Evolutionary conservation across 73 alveolate species (phyloP).

Genomic region (Blepharisma japonicum): DNA sequence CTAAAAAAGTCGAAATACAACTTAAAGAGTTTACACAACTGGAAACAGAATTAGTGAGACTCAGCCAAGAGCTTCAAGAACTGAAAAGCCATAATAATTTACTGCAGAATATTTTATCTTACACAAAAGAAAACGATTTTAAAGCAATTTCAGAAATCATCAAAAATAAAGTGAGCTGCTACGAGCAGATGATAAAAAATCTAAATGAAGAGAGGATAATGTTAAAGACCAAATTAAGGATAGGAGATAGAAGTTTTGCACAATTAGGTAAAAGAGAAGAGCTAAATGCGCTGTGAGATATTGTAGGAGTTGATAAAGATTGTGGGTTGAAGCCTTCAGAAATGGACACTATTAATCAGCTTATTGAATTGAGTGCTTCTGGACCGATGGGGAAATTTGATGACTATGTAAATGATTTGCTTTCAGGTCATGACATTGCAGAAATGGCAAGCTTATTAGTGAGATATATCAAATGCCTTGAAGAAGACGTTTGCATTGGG

Average conservation of each 20-base stretch:
- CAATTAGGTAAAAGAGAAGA: not conserved
- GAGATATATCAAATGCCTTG: slow-evolving; percentile 13
- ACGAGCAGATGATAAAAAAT: not conserved
- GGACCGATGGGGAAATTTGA: not conserved
- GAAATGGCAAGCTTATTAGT: slow-evolving; percentile 4
- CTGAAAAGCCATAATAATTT: not conserved
- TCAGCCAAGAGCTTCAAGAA: slow-evolving; percentile 1
- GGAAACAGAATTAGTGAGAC: not conserved
- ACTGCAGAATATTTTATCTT: not conserved
- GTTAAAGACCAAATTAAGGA: not conserved
- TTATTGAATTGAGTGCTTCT: not conserved
- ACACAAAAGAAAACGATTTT: not conserved
- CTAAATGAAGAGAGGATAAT: not conserved
- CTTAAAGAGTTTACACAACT: not conserved
- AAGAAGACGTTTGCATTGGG: not conserved
- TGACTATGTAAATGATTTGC: not conserved
- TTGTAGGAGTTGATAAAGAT: slow-evolving; percentile 1
- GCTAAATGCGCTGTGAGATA: not conserved
- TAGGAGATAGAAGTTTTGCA: not conserved
- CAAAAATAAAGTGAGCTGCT: not conserved
- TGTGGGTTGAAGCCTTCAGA: slow-evolving; percentile 10
- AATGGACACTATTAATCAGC: slow-evolving; percentile 1
- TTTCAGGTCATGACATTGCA: slow-evolving; percentile 20
- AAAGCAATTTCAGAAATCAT: not conserved
- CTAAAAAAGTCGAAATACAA: not conserved